Percentiles rank a stretch among this genome's conserved stretches.
Conservation (phyloP, 2,329 filamentous ascomycete genomes). For the Plectosphaerella plurivora region DNA sequence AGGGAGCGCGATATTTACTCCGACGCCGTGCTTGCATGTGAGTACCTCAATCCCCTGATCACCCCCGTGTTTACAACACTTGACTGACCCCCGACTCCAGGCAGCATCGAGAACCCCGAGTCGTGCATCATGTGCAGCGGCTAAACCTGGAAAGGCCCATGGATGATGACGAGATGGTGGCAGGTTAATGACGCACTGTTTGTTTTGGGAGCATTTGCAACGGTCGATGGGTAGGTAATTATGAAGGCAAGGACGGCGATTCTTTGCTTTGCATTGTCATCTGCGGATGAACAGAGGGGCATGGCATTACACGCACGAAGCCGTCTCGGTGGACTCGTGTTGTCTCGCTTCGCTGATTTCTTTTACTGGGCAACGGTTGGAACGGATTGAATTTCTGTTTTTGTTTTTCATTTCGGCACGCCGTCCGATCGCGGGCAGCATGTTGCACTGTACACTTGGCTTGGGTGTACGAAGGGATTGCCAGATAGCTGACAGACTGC, state of each 20-base stretch:
- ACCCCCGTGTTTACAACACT: not conserved
- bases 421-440: no score
- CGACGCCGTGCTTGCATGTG: slow-evolving; percentile 83
- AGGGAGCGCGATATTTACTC: slow-evolving; percentile 93
- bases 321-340: no score
- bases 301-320: no score
- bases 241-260: not conserved
- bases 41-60: slow-evolving; percentile 29
- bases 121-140: slow-evolving; percentile 96
- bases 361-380: not conserved
- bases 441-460: no score
- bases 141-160: slow-evolving; percentile 37
- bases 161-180: slow-evolving; percentile 11
- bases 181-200: slow-evolving; percentile 1
- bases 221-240: not conserved
- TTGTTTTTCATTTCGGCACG: not conserved
- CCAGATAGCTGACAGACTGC: no score
- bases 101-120: slow-evolving; percentile 96
- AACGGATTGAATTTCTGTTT: slow-evolving; percentile 36
- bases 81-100: slow-evolving; percentile 36
- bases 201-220: slow-evolving; percentile 1
- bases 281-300: no score
- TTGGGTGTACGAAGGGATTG: no score
- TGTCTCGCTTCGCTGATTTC: no score
- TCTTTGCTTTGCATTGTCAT: no score